These are phyloP conservation scores for Rhodotorula sp. DNA, from an alignment of 1,284 basidiomycete species.

Conservation along the genomic window DNA sequence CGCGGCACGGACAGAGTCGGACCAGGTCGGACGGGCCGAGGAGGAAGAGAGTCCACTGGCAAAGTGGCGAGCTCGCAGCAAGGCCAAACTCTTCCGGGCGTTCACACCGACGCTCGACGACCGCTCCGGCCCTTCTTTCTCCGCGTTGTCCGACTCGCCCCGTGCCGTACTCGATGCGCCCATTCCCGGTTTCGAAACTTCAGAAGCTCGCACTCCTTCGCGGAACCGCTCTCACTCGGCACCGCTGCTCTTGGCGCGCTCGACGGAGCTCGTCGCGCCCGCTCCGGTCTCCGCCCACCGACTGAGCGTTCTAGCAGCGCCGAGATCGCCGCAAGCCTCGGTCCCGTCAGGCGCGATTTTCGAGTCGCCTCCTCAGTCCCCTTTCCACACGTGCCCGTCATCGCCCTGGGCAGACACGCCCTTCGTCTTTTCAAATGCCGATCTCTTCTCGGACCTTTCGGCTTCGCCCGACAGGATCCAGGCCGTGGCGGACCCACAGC, in stretches of 20 bases:
- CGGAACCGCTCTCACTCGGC: conserved; percentile 12
- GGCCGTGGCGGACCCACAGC: not conserved
- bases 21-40: not conserved
- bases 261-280: not conserved
- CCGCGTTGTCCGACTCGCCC: not conserved
- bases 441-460: not conserved
- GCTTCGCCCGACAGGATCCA: not conserved
- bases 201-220: not conserved
- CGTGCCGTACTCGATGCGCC: too few species aligned
- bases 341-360: not conserved
- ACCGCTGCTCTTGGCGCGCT: not conserved
- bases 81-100: conserved; percentile 7
- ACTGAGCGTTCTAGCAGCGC: not conserved
- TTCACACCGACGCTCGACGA: not conserved
- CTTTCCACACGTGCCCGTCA: not conserved
- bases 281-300: not conserved
- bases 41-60: not conserved
- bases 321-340: not conserved
- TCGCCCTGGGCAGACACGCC: conserved; percentile 7
- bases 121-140: not conserved
- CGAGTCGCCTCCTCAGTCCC: not conserved
- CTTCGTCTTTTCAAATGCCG: not conserved
- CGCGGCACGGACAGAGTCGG: not conserved
- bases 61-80: conserved; percentile 8
- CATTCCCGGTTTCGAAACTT: not conserved